Evolutionary conservation across 2,329 filamentous ascomycete species (phyloP), one percentile per base, ranked within the genome.

Genomic region (Colletotrichum tofieldiae): DNA sequence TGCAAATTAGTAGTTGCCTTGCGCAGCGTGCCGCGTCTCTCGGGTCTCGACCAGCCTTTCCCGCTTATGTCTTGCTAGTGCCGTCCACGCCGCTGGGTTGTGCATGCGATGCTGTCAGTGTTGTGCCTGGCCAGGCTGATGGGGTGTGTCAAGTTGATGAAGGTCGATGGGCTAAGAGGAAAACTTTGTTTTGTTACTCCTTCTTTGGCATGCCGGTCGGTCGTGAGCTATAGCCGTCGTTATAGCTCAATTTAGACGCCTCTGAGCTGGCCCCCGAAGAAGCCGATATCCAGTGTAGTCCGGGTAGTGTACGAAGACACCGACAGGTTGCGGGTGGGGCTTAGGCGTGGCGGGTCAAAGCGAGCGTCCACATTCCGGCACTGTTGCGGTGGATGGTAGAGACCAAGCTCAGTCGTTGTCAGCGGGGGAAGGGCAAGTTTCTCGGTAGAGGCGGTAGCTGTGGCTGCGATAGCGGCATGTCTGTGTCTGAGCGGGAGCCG

Each of bases 151-250:
- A 72, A 23, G 29, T 72, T 64, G 59, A 69, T 16, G n/a, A 35
- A 39, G 32, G 52, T 37, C n/a, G 45, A 47, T 37, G 56, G 26
- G 39, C 20, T 29, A 56, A 35, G 26, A 29, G 26, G 35, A 64
- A 72, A 72, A 72, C 39, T 64, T 55, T 69, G 59, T 72, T 72
- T 72, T n/a, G 59, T 60, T 54, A 55, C 20, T 14, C n/a, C 49
- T 60, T 39, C 29, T 41, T 55, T 64, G 20, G 39, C 23, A 54
- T 52, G 54, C 32, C 26, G 37, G 35, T 52, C 18, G 14, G 41
- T 18, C 39, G n/a, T 54, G 18, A 29, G 49, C 54, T 51, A 63
- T 29, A 35, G 37, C 26, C 18, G 35, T 58, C 5, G 37, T 58
- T 62, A 63, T 59, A 56, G 60, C 45, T 45, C 54, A 47, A 41